Evolutionary conservation across 345 rosid species (phyloP).

Genomic region (Camelina hispida): DNA sequence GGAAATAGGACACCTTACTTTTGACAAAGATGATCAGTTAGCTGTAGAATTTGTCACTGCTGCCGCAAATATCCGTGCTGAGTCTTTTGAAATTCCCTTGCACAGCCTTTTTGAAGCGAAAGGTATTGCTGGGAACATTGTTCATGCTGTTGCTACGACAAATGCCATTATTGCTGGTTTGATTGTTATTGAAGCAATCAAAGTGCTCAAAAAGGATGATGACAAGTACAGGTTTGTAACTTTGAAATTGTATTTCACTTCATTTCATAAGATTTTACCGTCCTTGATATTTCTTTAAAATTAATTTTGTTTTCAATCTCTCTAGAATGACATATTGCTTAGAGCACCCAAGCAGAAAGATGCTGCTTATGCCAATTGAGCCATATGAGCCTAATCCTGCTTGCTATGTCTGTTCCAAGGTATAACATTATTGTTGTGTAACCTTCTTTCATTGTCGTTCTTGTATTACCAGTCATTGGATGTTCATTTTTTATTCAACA

Average conservation of each 20-base stretch:
- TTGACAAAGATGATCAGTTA: conserved; percentile 98
- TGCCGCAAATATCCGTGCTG: conserved; percentile 97
- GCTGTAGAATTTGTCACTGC: conserved; percentile 98
- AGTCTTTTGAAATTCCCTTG: conserved; percentile 89
- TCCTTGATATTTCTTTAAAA: neutral
- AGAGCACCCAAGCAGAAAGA: conserved; percentile 79
- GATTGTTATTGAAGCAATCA: conserved; percentile 96
- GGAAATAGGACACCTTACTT: conserved; percentile 91
- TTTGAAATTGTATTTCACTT: conserved; percentile 14
- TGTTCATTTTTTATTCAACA: conserved; percentile 45
- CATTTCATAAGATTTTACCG: neutral
- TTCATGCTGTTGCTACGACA: conserved; percentile 98
- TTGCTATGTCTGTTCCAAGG: conserved; percentile 98
- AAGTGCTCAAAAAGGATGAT: conserved; percentile 76
- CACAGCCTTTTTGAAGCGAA: conserved; percentile 99
- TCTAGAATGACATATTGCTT: conserved; percentile 95
- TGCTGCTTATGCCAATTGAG: conserved; percentile 97
- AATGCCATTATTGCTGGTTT: conserved; percentile 94
- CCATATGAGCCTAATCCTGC: conserved; percentile 90
- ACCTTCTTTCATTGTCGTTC: conserved; percentile 18
- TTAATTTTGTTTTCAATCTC: conserved; percentile 24
- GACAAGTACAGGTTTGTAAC: conserved; percentile 70
- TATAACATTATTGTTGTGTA: conserved; percentile 41
- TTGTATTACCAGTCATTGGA: conserved; percentile 26
- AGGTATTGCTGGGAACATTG: conserved; percentile 99